Evolutionary conservation across 768 basidiomycete species (phyloP), one percentile per base, ranked within the genome.

Genomic region (Termitomyces sp.): DNA sequence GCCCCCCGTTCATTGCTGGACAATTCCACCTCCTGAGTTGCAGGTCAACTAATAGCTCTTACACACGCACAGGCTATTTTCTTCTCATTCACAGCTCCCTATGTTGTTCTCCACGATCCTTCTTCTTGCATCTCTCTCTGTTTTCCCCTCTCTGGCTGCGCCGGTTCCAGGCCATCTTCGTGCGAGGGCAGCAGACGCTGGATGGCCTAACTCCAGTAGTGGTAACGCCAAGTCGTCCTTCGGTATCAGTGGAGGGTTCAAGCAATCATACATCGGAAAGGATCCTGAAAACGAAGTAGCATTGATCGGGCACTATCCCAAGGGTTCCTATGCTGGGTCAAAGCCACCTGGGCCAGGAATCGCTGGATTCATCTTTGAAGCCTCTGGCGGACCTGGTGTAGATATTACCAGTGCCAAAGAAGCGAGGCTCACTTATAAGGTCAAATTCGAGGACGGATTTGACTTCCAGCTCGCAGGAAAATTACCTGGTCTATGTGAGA

Each of bases 391-490:
- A 8, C 22, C 66, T 35, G 65, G 70, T 61, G 76, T 84, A 49
- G 79, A 84, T 69, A 71, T 88, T 59, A 78, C 79, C 50, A 79
- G 71, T 4, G 89, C 86, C 8, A 86, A 84, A 69, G 88, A 90
- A 67, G 82, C 82, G 16, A 84, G 82, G 1, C 81, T 90, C 65
- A 81, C 75, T 1, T 82, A 82, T 72, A 80, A 84, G 1, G 79
- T 87, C 35, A 84, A 74, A 71, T 89, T 90, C 12, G 40, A 55
- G 32, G 18, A 28, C 76, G 74, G 80, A 32, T 70, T 79, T 12
- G 85, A 80, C 39, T 90, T 87, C 70, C 78, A 81, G 28, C 89
- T 81, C 71, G 78, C 81, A 57, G 89, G 89, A 42, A 91, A 89
- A 71, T 76, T 90, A 22, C 89, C 88, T 20, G 89, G 88, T 63